A percentile compares a stretch with the other conserved stretches of the same genome.
Conservation (phyloP, 805 yeast genomes). For the Ascoidea tarda region DNA sequence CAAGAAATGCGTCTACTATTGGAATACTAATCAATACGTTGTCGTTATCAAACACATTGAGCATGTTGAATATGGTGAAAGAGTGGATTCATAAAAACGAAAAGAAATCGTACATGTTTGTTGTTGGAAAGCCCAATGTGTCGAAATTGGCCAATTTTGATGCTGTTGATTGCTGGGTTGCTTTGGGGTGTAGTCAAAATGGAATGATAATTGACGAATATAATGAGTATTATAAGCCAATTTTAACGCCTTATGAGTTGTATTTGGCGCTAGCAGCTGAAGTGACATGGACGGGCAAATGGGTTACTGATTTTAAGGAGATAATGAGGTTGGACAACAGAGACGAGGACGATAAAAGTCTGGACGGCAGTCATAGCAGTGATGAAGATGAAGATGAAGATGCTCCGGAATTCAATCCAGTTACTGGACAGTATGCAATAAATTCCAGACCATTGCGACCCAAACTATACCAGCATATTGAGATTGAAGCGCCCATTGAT, state of each 20-base stretch:
- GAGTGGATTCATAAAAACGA: slow-evolving; percentile 56
- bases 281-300: slow-evolving; percentile 82
- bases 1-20: slow-evolving; percentile 82
- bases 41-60: slow-evolving; percentile 62
- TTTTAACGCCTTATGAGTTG: slow-evolving; percentile 87
- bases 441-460: slow-evolving; percentile 67
- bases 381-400: slow-evolving; percentile 28
- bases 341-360: slow-evolving; percentile 14
- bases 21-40: slow-evolving; percentile 87
- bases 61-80: slow-evolving; percentile 46
- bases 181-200: slow-evolving; percentile 87
- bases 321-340: slow-evolving; percentile 26
- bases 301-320: slow-evolving; percentile 73
- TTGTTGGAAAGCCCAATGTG: slow-evolving; percentile 95
- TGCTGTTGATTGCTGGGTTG: slow-evolving; percentile 87
- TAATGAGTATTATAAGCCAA: slow-evolving; percentile 79
- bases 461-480: slow-evolving; percentile 49
- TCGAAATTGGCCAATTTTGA: slow-evolving; percentile 95
- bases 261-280: slow-evolving; percentile 66
- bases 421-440: slow-evolving; percentile 63
- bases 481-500: slow-evolving; percentile 18
- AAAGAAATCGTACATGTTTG: slow-evolving; percentile 87
- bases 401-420: slow-evolving; percentile 79
- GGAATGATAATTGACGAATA: slow-evolving; percentile 75
- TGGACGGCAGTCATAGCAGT: slow-evolving; percentile 7